Evolutionary conservation across 2,329 filamentous ascomycete species (phyloP).

Genomic region (Clarireedia paspali): DNA sequence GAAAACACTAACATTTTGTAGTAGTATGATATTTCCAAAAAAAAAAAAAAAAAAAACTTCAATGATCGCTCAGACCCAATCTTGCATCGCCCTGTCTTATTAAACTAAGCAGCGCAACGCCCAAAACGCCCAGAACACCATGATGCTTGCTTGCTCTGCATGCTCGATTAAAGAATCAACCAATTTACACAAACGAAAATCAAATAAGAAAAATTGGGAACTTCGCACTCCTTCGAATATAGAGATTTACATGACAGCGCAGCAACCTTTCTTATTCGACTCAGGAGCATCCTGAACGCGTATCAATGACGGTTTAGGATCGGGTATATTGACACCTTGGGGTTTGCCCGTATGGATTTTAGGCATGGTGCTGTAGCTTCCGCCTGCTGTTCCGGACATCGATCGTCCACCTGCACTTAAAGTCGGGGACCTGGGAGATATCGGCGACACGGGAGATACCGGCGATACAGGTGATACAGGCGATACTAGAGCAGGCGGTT

Average conservation of each 20-base stretch:
- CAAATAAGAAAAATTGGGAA: background rate
- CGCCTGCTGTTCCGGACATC: constrained; percentile 31
- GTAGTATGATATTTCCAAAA: background rate
- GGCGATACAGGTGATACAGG: background rate
- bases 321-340: constrained; percentile 20
- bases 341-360: constrained; percentile 33
- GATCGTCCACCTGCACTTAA: constrained; percentile 38
- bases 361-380: constrained; percentile 42
- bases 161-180: background rate
- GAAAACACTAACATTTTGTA: background rate
- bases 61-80: constrained; percentile 4
- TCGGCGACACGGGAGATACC: background rate
- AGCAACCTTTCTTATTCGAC: constrained; percentile 41
- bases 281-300: constrained; percentile 47
- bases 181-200: constrained; percentile 2
- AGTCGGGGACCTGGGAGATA: constrained; percentile 38
- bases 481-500: background rate
- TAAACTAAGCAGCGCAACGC: too few species aligned
- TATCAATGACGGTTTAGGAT: constrained; percentile 34
- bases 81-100: background rate
- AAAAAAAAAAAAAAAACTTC: background rate
- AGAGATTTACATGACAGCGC: constrained; percentile 38
- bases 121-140: background rate
- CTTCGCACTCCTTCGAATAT: background rate
- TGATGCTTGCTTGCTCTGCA: background rate